Percentiles rank a stretch among this genome's conserved stretches.
Conservation (phyloP, 2,329 filamentous ascomycete genomes). For the Trichophyton verrucosum region DNA sequence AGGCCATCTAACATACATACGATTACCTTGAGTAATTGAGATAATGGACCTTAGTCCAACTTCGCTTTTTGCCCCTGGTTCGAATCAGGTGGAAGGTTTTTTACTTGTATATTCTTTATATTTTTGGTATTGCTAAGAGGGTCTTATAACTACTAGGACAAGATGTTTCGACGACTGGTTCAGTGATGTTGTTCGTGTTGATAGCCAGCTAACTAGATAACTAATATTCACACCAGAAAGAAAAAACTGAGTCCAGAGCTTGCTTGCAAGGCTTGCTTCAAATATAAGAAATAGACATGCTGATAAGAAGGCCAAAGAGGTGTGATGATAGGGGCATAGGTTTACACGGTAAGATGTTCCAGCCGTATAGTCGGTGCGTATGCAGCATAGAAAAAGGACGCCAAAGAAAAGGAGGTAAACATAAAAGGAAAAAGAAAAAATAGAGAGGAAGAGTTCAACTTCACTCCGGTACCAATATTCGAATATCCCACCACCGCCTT, state of each 20-base stretch:
- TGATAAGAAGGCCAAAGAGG: background rate
- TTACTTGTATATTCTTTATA: background rate
- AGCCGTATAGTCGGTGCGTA: background rate
- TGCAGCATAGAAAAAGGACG: background rate
- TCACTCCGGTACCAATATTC: background rate
- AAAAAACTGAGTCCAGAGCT: background rate
- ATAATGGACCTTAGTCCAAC: background rate
- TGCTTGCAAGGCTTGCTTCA: slow-evolving; percentile 1
- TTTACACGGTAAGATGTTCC: background rate
- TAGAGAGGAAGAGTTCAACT: background rate
- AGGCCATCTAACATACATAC: background rate
- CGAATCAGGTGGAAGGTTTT: background rate
- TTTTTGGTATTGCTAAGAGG: background rate
- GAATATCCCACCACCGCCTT: background rate
- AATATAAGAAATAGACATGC: background rate
- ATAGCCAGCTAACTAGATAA: background rate
- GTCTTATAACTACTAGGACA: background rate
- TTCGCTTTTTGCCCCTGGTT: background rate
- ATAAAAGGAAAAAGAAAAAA: background rate
- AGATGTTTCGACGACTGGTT: background rate
- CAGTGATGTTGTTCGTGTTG: background rate
- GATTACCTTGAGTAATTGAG: background rate
- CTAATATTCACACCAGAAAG: background rate
- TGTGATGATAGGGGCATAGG: background rate
- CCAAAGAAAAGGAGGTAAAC: background rate